These are phyloP conservation scores for Neolentinus lepideus DNA, from an alignment of 1,284 basidiomycete genomes.

Conservation along the genomic window DNA sequence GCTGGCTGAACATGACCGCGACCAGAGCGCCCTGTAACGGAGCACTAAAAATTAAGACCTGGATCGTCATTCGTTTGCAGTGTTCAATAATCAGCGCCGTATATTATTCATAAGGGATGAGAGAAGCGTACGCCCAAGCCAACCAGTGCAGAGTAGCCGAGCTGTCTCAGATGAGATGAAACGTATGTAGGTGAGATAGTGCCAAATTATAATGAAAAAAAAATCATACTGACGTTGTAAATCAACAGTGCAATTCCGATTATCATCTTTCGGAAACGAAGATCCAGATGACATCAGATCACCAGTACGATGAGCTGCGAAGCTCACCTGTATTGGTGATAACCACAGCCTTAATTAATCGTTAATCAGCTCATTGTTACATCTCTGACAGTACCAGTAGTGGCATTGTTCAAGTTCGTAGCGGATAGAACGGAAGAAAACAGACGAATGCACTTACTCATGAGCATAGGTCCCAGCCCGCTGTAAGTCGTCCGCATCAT, in stretches of 20 bases:
- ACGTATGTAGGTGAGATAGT: too few relatives aligned
- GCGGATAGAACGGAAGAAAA: not conserved
- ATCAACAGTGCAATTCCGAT: constrained; percentile 63
- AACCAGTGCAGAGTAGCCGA: constrained; percentile 65
- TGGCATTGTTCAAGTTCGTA: too few relatives aligned
- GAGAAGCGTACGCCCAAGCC: constrained; percentile 49
- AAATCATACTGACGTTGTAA: constrained; percentile 33
- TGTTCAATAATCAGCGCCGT: too few relatives aligned
- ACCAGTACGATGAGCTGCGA: not conserved
- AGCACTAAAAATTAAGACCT: constrained; percentile 44
- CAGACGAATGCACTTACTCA: constrained; percentile 28
- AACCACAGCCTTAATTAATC: constrained; percentile 40
- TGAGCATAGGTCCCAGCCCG: constrained; percentile 38
- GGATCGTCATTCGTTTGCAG: constrained; percentile 6
- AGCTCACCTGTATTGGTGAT: constrained; percentile 43
- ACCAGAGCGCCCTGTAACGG: not conserved
- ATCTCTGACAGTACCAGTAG: not conserved
- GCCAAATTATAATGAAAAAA: not conserved
- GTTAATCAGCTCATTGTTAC: not conserved
- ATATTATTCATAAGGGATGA: constrained; percentile 1
- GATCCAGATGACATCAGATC: not conserved
- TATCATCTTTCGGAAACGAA: constrained; percentile 33
- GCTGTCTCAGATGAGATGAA: constrained; percentile 22
- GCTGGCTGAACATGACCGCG: constrained; percentile 51
- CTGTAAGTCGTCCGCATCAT: constrained; percentile 50